Base-by-base conservation (phyloP, 1,139 yeast genomes). In the Geotrichum restrictum region DNA sequence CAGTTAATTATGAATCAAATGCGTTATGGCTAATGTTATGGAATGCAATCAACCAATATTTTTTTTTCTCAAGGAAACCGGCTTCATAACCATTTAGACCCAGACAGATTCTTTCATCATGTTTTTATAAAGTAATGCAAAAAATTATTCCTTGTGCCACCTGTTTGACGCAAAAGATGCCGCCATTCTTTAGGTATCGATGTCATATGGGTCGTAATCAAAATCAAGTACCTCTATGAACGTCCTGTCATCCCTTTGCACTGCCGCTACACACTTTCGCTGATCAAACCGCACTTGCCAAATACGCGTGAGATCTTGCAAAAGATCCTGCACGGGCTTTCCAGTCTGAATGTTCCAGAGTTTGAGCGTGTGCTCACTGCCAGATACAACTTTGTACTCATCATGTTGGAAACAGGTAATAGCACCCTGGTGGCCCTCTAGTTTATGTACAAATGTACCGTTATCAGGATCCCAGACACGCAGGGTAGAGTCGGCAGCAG, bases 251-350 rank as follows among this genome's bases (percentile, higher is more conserved):
- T 81, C 83, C 61, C 83, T 77, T 74, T 84, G 87, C 16, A 91
- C 95, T 0, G 98, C 98, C 19, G 95, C 94, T 37, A 93, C 88
- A 64, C 97, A 86, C 50, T 93, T 76, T 56, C 86, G 79, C 58
- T 82, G 81, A 66, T 88, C 95, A 64, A 89, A 87, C 60, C 87
- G 79, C 1, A 93, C 96, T 62, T 94, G 96, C 98, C 98, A 93
- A 31, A 93, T 89, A 32, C 88, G 85, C 16, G 89, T 78, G 27
- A 83, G 83, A 64, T 86, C 95, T 2, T 79, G 75, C 52, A 89
- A 73, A 53, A 93, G 71, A 61, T 89, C 93, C n/a, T 94, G 77
- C 3, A 88, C 81, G 57, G 85, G 79, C 60, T 76, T 75, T 0
- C 98, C 98, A 1, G 83, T 81, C 60, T 81, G 78, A 33, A 88